Percentiles rank a stretch among this genome's conserved stretches.
Evolutionary conservation across 2,329 filamentous ascomycete species (phyloP).

Genomic region (Nectriaceae sp.): DNA sequence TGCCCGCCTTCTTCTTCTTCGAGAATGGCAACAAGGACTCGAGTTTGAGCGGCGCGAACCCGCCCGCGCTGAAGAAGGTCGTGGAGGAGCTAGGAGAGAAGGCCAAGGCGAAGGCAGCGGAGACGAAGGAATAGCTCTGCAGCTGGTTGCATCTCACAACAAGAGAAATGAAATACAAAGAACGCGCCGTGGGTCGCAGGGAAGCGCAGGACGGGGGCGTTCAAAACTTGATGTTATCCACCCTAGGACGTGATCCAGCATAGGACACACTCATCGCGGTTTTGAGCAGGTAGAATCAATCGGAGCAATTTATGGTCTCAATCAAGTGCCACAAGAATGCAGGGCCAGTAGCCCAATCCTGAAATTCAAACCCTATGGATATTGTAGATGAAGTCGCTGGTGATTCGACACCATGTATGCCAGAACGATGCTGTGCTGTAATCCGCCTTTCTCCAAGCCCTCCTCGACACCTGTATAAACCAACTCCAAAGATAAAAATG

Average conservation of each 20-base stretch:
- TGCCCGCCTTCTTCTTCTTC: slow-evolving; percentile 64
- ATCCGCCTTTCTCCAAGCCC: background rate
- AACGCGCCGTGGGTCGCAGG: too few relatives aligned
- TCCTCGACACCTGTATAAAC: slow-evolving; percentile 8
- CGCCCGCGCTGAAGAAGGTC: slow-evolving; percentile 33
- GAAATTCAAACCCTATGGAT: background rate
- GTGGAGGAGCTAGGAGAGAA: slow-evolving; percentile 27
- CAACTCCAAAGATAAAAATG: slow-evolving; percentile 14
- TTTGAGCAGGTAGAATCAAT: background rate
- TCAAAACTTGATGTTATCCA: background rate
- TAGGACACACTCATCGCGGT: background rate
- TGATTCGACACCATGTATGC: background rate
- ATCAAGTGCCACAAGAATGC: background rate
- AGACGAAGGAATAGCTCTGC: too few relatives aligned
- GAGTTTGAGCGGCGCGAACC: slow-evolving; percentile 44
- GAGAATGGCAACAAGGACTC: slow-evolving; percentile 51
- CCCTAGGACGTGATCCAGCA: background rate
- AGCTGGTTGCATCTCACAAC: too few relatives aligned
- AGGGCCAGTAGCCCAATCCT: background rate
- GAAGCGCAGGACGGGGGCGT: too few relatives aligned
- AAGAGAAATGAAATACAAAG: too few relatives aligned
- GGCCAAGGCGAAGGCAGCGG: slow-evolving; percentile 22
- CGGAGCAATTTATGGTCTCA: background rate
- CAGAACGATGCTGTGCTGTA: background rate
- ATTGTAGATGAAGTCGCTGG: background rate